Evolutionary conservation across 2,329 filamentous ascomycete species (phyloP).

Genomic region (Phialemoniopsis sp.): DNA sequence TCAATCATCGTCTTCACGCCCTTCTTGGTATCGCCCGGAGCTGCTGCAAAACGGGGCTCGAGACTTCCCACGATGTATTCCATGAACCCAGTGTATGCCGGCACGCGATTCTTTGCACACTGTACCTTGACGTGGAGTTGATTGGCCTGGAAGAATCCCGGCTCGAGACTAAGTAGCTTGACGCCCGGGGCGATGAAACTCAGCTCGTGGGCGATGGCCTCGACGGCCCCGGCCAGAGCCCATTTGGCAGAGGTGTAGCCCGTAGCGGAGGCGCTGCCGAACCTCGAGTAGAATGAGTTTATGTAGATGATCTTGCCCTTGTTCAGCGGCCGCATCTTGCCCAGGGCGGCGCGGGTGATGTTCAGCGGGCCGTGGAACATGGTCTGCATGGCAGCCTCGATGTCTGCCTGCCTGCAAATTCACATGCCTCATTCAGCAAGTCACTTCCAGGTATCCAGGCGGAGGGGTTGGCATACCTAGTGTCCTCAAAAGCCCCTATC

Average conservation of each 20-base stretch:
- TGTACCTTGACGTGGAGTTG: slow-evolving; percentile 29
- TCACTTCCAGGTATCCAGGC: too few species aligned
- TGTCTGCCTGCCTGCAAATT: slow-evolving; percentile 14
- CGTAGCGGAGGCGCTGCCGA: slow-evolving; percentile 19
- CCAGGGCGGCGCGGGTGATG: slow-evolving; percentile 26
- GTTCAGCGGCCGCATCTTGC: slow-evolving; percentile 20
- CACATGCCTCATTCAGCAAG: too few species aligned
- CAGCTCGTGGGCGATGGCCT: slow-evolving; percentile 24
- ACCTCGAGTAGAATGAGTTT: slow-evolving; percentile 16
- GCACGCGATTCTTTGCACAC: slow-evolving; percentile 29
- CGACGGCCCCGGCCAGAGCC: slow-evolving; percentile 22
- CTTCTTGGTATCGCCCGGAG: too few species aligned
- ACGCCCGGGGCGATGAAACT: slow-evolving; percentile 22
- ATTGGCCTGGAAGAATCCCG: slow-evolving; percentile 35
- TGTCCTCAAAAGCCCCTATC: slow-evolving; percentile 19
- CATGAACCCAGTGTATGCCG: too few species aligned
- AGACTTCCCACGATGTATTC: too few species aligned
- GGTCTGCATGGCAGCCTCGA: slow-evolving; percentile 20
- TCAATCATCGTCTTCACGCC: slow-evolving; percentile 42
- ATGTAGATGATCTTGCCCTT: slow-evolving; percentile 25
- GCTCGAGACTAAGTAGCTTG: slow-evolving; percentile 31
- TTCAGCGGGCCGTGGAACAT: slow-evolving; percentile 33
- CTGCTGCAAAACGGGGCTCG: too few species aligned
- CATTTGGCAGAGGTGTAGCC: slow-evolving; percentile 25
- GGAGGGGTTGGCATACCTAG: slow-evolving; percentile 17